Conservation (phyloP, 208 protist species). For the Vickermania spadyakhi region DNA sequence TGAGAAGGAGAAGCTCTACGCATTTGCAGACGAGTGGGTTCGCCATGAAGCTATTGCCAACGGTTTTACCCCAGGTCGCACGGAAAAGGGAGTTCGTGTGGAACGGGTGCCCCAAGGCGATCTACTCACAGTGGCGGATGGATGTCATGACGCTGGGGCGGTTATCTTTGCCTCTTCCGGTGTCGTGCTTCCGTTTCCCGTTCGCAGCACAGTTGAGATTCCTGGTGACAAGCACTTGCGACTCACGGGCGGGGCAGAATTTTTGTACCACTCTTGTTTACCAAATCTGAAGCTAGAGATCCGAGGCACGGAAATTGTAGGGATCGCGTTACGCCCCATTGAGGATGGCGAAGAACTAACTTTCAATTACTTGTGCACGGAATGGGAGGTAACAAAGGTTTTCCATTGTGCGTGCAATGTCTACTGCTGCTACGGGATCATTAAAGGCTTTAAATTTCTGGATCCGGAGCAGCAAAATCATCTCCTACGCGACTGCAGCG, state of each 20-base stretch:
- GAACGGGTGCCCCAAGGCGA: constrained; percentile 19
- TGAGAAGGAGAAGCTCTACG: constrained; percentile 55
- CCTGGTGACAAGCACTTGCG: constrained; percentile 60
- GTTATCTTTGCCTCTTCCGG: constrained; percentile 65
- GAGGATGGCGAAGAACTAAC: constrained; percentile 61
- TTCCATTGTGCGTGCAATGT: constrained; percentile 76
- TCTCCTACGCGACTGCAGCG: constrained; percentile 49
- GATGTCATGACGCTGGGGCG: constrained; percentile 23
- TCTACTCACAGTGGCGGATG: constrained; percentile 30
- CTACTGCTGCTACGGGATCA: constrained; percentile 72
- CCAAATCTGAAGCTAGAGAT: constrained; percentile 80
- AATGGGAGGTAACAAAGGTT: constrained; percentile 76
- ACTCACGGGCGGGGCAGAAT: constrained; percentile 67
- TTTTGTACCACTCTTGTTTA: constrained; percentile 73
- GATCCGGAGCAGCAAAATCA: constrained; percentile 58
- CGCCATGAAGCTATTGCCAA: constrained; percentile 54
- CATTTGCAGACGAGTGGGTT: constrained; percentile 70
- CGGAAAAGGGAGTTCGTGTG: constrained; percentile 41
- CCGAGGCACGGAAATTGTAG: constrained; percentile 42
- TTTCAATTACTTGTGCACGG: constrained; percentile 83
- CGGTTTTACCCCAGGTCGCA: constrained; percentile 50
- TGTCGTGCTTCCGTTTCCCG: constrained; percentile 59
- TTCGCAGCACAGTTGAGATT: constrained; percentile 72
- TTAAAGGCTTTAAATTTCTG: constrained; percentile 73
- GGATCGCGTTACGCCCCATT: constrained; percentile 64